A percentile compares a stretch with the other conserved stretches of the same genome.
Evolutionary conservation across 257 asterid genomes (phyloP).

Genomic region (Solanum ossicruentum): DNA sequence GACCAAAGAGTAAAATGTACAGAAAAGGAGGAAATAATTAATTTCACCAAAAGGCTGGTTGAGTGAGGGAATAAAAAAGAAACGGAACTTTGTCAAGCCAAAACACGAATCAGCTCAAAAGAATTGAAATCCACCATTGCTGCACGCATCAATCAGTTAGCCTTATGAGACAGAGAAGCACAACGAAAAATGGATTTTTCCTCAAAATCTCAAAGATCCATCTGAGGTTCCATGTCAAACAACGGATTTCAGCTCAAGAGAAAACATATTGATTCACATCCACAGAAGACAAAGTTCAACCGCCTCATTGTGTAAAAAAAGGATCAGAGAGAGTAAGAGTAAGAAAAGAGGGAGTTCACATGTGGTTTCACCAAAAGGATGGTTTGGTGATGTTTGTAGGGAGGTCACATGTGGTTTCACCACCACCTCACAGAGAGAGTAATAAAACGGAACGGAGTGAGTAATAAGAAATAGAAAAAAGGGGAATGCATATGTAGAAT

Average conservation of each 20-base stretch:
- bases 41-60: background rate
- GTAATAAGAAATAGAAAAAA: background rate
- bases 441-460: background rate
- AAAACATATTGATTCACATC: background rate
- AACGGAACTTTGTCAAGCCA: background rate
- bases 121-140: background rate
- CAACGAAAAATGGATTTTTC: background rate
- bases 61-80: background rate
- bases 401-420: too few species aligned
- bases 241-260: background rate
- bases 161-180: background rate
- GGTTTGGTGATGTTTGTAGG: too few species aligned
- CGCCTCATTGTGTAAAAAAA: too few species aligned
- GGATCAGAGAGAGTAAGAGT: too few species aligned
- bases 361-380: too few species aligned
- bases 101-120: background rate
- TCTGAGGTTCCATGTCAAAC: background rate
- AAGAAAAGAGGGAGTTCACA: too few species aligned
- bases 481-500: background rate
- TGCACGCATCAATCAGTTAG: background rate
- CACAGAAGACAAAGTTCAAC: too few species aligned
- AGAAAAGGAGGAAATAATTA: background rate
- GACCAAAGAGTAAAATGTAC: background rate
- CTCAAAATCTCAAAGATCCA: background rate
- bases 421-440: too few species aligned